A percentile compares a stretch with the other conserved stretches of the same genome.
Conservation (phyloP, 2,329 filamentous ascomycete genomes). For the Nemania sp. region DNA sequence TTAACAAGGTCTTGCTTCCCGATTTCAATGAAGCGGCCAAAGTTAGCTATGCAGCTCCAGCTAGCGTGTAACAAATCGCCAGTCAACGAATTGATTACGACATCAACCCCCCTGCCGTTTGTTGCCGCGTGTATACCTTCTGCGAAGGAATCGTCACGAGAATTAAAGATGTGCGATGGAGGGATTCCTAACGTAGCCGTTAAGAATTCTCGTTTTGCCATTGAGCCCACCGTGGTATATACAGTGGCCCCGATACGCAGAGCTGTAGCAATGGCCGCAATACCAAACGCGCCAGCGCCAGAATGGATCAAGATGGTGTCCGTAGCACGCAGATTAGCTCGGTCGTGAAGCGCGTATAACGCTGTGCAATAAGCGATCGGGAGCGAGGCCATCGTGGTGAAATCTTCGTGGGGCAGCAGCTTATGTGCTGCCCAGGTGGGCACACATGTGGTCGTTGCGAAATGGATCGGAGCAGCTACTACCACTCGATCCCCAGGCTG, state of each 20-base stretch:
- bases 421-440: constrained; percentile 32
- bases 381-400: background rate
- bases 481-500: constrained; percentile 29
- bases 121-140: background rate
- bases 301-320: background rate
- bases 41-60: constrained; percentile 43
- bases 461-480: background rate
- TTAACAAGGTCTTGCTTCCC: constrained; percentile 43
- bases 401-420: background rate
- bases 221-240: background rate
- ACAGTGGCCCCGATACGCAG: background rate
- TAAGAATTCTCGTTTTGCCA: background rate
- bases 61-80: constrained; percentile 22
- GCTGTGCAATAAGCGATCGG: background rate
- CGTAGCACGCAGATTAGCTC: background rate
- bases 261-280: background rate
- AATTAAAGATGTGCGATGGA: background rate
- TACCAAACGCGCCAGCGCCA: background rate
- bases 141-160: background rate
- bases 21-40: constrained; percentile 48
- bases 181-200: background rate
- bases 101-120: background rate
- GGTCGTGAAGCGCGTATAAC: background rate
- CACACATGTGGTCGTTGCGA: constrained; percentile 29
- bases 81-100: background rate